phyloP scores from a whole-genome alignment of 2,329 filamentous ascomycete species.

The Aspergillus vadensis region DNA sequence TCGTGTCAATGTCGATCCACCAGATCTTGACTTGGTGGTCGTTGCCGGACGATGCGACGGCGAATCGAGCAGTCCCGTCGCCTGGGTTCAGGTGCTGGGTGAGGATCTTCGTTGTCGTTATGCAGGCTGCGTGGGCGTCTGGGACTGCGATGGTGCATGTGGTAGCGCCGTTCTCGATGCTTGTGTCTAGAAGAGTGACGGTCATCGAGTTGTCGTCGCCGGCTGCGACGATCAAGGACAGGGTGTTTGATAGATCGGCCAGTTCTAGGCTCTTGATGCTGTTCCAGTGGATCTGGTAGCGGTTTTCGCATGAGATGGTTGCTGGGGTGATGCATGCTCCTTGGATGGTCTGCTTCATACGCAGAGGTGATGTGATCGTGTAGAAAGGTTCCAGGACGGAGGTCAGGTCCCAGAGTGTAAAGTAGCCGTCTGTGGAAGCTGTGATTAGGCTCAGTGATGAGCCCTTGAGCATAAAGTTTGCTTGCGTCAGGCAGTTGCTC shows the following conservation, averaged over 20 bases:
- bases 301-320: slow-evolving; percentile 36
- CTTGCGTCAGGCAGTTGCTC: slow-evolving; percentile 74
- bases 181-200: slow-evolving; percentile 49
- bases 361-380: slow-evolving; percentile 23
- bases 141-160: slow-evolving; percentile 40
- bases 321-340: slow-evolving; percentile 17
- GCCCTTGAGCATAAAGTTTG: slow-evolving; percentile 40
- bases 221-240: slow-evolving; percentile 66
- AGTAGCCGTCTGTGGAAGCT: slow-evolving; percentile 77
- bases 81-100: slow-evolving; percentile 5
- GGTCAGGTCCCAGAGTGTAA: slow-evolving; percentile 62
- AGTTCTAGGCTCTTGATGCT: slow-evolving; percentile 65
- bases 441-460: slow-evolving; percentile 57
- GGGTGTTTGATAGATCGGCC: slow-evolving; percentile 31
- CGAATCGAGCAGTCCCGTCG: slow-evolving; percentile 19
- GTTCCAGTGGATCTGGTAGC: slow-evolving; percentile 71
- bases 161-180: slow-evolving; percentile 13
- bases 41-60: slow-evolving; percentile 45
- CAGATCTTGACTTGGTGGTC: slow-evolving; percentile 52
- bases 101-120: slow-evolving; percentile 44
- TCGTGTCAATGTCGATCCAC: slow-evolving; percentile 36
- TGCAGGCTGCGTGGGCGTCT: slow-evolving; percentile 48
- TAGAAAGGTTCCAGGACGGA: slow-evolving; percentile 33
- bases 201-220: slow-evolving; percentile 87
- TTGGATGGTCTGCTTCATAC: slow-evolving; percentile 28